phyloP scores from a whole-genome alignment of 129 eudicot species.

The Logfia minima region DNA sequence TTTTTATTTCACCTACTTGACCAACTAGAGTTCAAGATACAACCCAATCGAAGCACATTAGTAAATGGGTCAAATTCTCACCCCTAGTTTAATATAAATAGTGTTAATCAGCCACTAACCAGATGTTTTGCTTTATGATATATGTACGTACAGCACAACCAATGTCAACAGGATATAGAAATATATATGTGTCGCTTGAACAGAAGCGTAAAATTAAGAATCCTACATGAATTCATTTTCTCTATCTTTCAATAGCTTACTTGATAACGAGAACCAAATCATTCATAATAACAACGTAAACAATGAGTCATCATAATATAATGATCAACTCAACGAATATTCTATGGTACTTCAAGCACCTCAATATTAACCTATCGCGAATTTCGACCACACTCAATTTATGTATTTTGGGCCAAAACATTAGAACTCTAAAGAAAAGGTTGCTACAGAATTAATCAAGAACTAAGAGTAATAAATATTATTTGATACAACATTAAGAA shows the following conservation, averaged over 20 bases:
- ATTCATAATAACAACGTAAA: too few relatives aligned
- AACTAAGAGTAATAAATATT: background rate
- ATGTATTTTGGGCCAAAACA: background rate
- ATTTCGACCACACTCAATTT: too few relatives aligned
- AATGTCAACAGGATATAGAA: background rate
- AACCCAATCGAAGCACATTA: background rate
- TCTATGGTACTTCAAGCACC: too few relatives aligned
- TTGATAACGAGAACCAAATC: too few relatives aligned
- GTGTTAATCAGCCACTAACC: background rate
- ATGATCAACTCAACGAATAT: too few relatives aligned
- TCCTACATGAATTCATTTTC: background rate
- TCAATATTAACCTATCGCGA: too few relatives aligned
- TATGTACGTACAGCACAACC: background rate
- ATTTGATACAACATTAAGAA: background rate
- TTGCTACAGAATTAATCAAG: background rate
- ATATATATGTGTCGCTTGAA: background rate
- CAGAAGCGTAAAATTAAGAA: background rate
- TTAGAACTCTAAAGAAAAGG: background rate
- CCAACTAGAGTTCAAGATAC: background rate
- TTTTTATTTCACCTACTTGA: background rate
- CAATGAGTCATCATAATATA: too few relatives aligned
- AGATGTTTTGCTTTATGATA: background rate
- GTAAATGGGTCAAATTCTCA: background rate
- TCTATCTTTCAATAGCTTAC: too few relatives aligned
- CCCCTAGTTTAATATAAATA: background rate